Conservation (phyloP, 345 rosid genomes). For the Corymbia maculata region DNA sequence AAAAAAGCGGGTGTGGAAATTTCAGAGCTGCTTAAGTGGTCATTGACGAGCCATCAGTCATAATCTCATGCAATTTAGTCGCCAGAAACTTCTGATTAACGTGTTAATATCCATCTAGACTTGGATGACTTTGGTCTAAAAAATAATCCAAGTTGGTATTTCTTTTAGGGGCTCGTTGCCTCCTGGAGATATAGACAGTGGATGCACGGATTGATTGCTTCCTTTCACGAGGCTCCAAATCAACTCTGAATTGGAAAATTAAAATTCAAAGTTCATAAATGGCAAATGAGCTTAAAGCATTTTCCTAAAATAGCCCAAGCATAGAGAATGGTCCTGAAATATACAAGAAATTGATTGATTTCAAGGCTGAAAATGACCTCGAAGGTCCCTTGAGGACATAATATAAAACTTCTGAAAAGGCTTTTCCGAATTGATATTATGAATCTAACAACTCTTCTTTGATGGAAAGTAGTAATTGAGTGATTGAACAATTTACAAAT, state of each 20-base stretch:
- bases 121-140: not conserved
- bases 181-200: not conserved
- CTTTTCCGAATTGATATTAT: not conserved
- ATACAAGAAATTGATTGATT: not conserved
- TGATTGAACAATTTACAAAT: not conserved
- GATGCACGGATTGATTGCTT: not conserved
- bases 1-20: not conserved
- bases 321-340: not conserved
- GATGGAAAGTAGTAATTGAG: not conserved
- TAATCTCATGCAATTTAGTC: not conserved
- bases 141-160: not conserved
- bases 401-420: not conserved
- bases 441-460: not conserved
- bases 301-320: not conserved
- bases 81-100: not conserved
- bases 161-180: not conserved
- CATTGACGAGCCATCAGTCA: not conserved
- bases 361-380: not conserved
- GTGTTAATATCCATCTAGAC: not conserved
- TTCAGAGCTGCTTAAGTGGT: not conserved
- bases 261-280: not conserved
- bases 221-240: not conserved
- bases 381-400: rapidly evolving
- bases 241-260: not conserved
- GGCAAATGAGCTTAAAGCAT: not conserved